Evolutionary conservation across 164 flowering plant genomes (phyloP), one percentile per base, ranked within the genome.

Genomic region (Protea cynaroides): DNA sequence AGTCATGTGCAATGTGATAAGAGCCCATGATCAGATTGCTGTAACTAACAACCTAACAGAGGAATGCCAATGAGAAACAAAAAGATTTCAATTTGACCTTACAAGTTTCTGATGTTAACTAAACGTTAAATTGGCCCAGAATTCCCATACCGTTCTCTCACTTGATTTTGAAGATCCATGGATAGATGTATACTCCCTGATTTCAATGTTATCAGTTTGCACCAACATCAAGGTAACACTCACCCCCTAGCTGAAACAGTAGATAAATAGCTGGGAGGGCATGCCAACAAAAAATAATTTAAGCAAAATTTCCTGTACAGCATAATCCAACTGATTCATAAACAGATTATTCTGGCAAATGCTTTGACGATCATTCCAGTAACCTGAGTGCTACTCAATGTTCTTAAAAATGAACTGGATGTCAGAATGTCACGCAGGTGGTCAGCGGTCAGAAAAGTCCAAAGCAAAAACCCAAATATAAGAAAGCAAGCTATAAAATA

Each of bases 1-100:
- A 94, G 75, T 94, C 99, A 79, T 94, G 99, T 40, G 99, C 99
- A 65, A 91, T 80, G 76, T 91, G 99, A 74, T 97, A 87, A 59
- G 93, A 86, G 3, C 99, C 97, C 99, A 94, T 94, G 44, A 94
- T 86, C 61, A 94, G 92, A 83, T 94, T 89, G 76, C 78, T 81
- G 69, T 80, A 76, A 58, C 96, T 95, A 74, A 94, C 87, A 52
- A 89, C 84, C 98, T 94, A 79, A 51, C 65, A 25, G 62, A 36
- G 23, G 17, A 71, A 63, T 50, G 44, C 43, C 18, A 49, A 38
- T 66, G 61, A 75, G 52, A 54, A 66, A 23, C 51, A 22, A 57
- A 58, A 50, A 58, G 36, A 21, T n/a, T 12, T 23, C 7, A 8
- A 49, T 9, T n/a, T 24, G 37, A 7, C n/a, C 17, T 25, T 18